Evolutionary conservation across 1,284 basidiomycete genomes (phyloP).

Genomic region (Schizophyllum commune): DNA sequence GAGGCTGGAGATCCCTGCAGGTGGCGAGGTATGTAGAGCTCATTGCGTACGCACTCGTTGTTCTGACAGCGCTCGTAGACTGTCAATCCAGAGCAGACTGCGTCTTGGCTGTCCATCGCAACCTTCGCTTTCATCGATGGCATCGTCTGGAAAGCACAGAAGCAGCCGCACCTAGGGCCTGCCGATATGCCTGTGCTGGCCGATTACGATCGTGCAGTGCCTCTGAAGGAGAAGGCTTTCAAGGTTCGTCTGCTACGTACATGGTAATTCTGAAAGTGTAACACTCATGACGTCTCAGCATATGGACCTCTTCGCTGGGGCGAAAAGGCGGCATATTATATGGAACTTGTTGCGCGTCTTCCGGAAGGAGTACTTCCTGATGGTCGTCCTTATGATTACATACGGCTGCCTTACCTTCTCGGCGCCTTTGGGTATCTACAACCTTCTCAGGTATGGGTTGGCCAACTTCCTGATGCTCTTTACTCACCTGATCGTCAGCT

Average conservation of each 20-base stretch:
- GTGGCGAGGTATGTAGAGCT: slow-evolving; percentile 19
- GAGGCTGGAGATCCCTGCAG: slow-evolving; percentile 20
- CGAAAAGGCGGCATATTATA: slow-evolving; percentile 16
- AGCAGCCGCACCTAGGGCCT: slow-evolving; percentile 24
- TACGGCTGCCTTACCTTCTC: slow-evolving; percentile 21
- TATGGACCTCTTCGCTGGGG: slow-evolving; percentile 17
- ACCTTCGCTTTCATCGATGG: slow-evolving; percentile 44
- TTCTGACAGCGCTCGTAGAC: background rate
- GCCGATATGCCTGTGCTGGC: slow-evolving; percentile 39
- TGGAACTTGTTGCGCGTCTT: slow-evolving; percentile 7
- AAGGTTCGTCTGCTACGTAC: slow-evolving; percentile 14
- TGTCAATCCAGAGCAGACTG: slow-evolving; percentile 43
- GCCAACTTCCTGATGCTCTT: background rate
- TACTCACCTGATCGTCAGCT: background rate
- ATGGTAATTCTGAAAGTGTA: background rate
- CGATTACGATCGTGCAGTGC: slow-evolving; percentile 36
- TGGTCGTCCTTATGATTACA: slow-evolving; percentile 10
- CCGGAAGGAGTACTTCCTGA: slow-evolving; percentile 12
- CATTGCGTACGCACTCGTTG: background rate
- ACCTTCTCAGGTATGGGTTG: slow-evolving; percentile 9
- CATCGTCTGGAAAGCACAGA: slow-evolving; percentile 29
- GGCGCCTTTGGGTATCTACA: slow-evolving; percentile 30
- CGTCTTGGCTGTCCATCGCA: slow-evolving; percentile 39
- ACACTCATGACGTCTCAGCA: slow-evolving; percentile 6
- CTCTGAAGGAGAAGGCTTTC: slow-evolving; percentile 21